These are phyloP conservation scores for Evernia prunastri DNA, from an alignment of 495 filamentous ascomycete genomes.

Conservation along the genomic window DNA sequence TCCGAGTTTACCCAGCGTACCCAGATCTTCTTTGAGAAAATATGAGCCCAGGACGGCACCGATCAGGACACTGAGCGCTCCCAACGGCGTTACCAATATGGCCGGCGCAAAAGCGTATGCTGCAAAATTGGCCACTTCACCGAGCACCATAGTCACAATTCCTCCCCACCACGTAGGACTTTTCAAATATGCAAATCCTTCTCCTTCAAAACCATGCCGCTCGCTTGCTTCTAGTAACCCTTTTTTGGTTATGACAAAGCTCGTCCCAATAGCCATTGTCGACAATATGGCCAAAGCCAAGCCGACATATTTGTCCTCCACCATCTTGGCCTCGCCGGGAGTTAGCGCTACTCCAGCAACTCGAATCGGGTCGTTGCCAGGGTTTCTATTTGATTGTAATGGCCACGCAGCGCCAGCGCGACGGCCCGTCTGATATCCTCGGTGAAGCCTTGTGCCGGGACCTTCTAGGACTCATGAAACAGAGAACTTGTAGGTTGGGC, in stretches of 20 bases:
- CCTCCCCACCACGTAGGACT: constrained; percentile 95
- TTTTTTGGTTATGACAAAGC: constrained; percentile 93
- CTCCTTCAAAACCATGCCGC: constrained; percentile 90
- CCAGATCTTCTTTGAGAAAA: constrained; percentile 82
- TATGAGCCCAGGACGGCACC: constrained; percentile 92
- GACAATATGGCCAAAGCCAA: constrained; percentile 82
- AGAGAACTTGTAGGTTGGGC: not conserved
- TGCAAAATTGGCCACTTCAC: constrained; percentile 92
- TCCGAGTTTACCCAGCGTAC: constrained; percentile 82
- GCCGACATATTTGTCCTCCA: constrained; percentile 71
- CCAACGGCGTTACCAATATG: constrained; percentile 91
- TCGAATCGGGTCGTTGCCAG: not conserved
- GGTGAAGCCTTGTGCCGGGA: not conserved
- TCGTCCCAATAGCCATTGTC: constrained; percentile 86
- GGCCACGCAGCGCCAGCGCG: constrained; percentile 17
- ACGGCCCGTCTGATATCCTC: not conserved
- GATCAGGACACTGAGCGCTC: constrained; percentile 88
- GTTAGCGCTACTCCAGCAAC: not conserved
- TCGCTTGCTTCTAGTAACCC: constrained; percentile 85
- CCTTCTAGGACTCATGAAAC: constrained; percentile 2
- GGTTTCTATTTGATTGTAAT: not conserved
- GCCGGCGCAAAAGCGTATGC: constrained; percentile 97
- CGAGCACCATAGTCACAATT: constrained; percentile 74
- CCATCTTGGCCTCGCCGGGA: constrained; percentile 18
- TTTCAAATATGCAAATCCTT: constrained; percentile 87